These are phyloP conservation scores for Forsythia suspensa DNA, from an alignment of 257 asterid species.

Conservation along the genomic window DNA sequence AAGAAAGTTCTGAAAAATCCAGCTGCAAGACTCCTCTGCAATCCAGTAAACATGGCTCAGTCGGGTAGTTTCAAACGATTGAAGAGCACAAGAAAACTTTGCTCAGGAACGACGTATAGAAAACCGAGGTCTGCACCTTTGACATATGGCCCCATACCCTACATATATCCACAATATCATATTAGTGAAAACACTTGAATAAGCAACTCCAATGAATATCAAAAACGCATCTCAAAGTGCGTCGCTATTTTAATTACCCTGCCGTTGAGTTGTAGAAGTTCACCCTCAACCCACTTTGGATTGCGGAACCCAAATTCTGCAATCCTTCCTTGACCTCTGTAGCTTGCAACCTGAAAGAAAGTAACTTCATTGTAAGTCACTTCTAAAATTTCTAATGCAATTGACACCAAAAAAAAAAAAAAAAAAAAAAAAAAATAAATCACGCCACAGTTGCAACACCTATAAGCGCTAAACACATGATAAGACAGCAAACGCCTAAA, in stretches of 20 bases:
- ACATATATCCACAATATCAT: not conserved
- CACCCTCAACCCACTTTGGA: conserved; percentile 95
- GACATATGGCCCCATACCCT: conserved; percentile 83
- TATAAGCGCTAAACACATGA: not conserved
- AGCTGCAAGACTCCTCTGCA: not conserved
- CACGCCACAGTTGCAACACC: not conserved
- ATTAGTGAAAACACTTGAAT: not conserved
- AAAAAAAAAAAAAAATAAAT: not conserved
- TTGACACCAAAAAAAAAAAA: conserved; percentile 2
- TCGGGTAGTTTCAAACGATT: conserved; percentile 81
- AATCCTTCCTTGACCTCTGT: conserved; percentile 89
- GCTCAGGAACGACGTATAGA: conserved; percentile 84
- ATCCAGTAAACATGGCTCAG: conserved; percentile 27
- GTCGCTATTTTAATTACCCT: conserved; percentile 46
- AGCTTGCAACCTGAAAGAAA: conserved; percentile 66
- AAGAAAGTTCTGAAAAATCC: not conserved
- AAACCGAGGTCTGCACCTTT: conserved; percentile 97
- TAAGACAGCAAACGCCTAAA: not conserved
- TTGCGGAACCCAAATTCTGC: conserved; percentile 86
- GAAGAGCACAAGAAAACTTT: conserved; percentile 91
- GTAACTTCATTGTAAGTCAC: conserved; percentile 13
- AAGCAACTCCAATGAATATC: not conserved
- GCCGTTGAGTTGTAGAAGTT: conserved; percentile 87
- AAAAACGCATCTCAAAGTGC: not conserved
- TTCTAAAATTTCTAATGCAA: conserved; percentile 12